phyloP scores from a whole-genome alignment of 78 protist genomes.

The Chrysochromulina parva region DNA sequence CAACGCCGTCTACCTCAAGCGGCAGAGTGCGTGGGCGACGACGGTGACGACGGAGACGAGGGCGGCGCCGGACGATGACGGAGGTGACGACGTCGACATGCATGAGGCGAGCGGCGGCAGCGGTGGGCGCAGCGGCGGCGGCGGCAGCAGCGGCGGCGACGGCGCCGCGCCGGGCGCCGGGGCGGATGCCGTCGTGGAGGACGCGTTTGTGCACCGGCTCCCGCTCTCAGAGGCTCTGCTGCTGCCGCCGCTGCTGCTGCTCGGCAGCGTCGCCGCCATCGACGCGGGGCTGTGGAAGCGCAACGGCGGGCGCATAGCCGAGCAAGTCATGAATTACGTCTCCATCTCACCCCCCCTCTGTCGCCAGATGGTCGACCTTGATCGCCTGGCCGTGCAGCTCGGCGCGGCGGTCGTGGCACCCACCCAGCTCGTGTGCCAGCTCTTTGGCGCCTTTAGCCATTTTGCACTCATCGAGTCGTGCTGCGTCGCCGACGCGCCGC shows the following conservation, averaged over 20 bases:
- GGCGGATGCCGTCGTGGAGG: too few relatives aligned
- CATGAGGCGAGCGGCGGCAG: neutral
- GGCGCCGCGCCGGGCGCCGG: too few relatives aligned
- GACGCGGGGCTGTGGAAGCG: neutral
- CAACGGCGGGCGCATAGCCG: neutral
- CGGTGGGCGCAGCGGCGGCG: too few relatives aligned
- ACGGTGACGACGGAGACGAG: too few relatives aligned
- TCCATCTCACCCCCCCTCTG: neutral
- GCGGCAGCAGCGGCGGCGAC: too few relatives aligned
- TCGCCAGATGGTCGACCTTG: neutral
- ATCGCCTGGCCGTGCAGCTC: neutral
- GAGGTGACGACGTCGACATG: too few relatives aligned
- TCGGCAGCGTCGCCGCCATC: neutral
- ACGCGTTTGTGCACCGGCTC: too few relatives aligned
- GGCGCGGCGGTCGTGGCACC: neutral
- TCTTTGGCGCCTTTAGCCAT: neutral
- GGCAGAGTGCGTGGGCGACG: too few relatives aligned
- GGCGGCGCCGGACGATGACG: neutral
- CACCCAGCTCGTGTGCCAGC: neutral
- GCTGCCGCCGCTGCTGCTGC: neutral
- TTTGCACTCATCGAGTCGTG: neutral
- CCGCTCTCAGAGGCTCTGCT: neutral
- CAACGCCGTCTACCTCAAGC: too few relatives aligned
- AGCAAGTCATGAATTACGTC: neutral
- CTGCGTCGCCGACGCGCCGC: neutral